A percentile compares a stretch with the other conserved stretches of the same genome.
These are phyloP conservation scores for Pleurotus cornucopiae DNA, from an alignment of 768 basidiomycete species.

Conservation along the genomic window DNA sequence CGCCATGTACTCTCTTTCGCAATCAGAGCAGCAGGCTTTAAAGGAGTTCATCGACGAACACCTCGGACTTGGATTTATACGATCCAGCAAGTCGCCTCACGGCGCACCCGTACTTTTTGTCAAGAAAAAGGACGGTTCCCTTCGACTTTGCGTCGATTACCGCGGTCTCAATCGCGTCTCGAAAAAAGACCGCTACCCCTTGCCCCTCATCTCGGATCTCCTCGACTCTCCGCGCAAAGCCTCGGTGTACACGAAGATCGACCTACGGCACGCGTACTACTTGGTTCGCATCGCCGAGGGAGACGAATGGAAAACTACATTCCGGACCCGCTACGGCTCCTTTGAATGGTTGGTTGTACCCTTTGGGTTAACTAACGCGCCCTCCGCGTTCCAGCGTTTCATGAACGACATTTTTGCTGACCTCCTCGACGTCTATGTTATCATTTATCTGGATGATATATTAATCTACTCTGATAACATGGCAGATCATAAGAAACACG, in stretches of 20 bases:
- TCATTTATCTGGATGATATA: conserved; percentile 25
- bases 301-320: conserved; percentile 41
- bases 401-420: conserved; percentile 37
- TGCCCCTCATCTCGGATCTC: conserved; percentile 28
- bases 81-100: conserved; percentile 13
- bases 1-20: conserved; percentile 23
- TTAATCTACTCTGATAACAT: conserved; percentile 21
- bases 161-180: conserved; percentile 25
- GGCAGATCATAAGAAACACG: conserved; percentile 9
- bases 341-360: conserved; percentile 35
- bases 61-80: conserved; percentile 24
- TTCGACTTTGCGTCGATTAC: conserved; percentile 21
- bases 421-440: conserved; percentile 5
- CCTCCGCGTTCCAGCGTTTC: conserved; percentile 35
- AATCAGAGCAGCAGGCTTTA: conserved; percentile 19
- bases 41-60: conserved; percentile 23
- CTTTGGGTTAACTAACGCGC: conserved; percentile 34
- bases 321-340: conserved; percentile 30
- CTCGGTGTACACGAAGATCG: conserved; percentile 26
- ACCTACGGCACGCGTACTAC: conserved; percentile 34
- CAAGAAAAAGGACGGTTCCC: conserved; percentile 17
- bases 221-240: conserved; percentile 23
- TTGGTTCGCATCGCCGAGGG: conserved; percentile 31
- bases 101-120: conserved; percentile 22
- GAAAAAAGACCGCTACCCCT: conserved; percentile 29